A percentile compares a stretch with the other conserved stretches of the same genome.
phyloP scores from a whole-genome alignment of 129 eudicot species.

The Artemisia argyi region DNA sequence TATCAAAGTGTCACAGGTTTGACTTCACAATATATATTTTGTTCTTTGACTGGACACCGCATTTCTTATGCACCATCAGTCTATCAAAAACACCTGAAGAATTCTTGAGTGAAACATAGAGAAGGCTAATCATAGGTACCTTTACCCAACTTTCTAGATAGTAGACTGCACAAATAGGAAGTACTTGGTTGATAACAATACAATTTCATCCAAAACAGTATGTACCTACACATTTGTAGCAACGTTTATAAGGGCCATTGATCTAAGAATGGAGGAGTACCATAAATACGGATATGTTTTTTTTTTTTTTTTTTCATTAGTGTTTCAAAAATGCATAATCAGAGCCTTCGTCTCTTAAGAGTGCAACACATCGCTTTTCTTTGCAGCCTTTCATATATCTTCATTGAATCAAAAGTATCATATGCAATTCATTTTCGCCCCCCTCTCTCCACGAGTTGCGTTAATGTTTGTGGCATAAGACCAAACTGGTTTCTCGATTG shows the following conservation, averaged over 20 bases:
- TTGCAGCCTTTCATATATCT: too few relatives aligned
- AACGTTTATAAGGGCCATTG: too few relatives aligned
- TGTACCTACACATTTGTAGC: too few relatives aligned
- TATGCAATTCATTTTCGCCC: too few relatives aligned
- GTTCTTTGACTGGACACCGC: neutral
- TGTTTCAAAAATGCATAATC: too few relatives aligned
- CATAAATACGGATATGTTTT: too few relatives aligned
- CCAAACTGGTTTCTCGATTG: neutral
- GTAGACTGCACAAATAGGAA: neutral
- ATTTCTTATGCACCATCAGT: neutral
- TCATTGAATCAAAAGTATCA: too few relatives aligned
- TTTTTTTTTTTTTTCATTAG: too few relatives aligned
- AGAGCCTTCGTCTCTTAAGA: too few relatives aligned
- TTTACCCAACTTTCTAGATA: neutral
- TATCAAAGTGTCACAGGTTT: slow-evolving; percentile 47
- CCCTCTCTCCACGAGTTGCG: neutral
- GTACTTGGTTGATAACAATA: neutral
- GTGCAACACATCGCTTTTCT: too few relatives aligned
- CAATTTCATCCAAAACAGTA: neutral
- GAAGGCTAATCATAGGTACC: neutral
- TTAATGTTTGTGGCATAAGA: neutral
- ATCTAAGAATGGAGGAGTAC: too few relatives aligned
- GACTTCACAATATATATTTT: slow-evolving; percentile 16
- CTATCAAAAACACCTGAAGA: neutral
- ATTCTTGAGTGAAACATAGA: neutral